These are phyloP conservation scores for Extremus antarcticus DNA, from an alignment of 495 filamentous ascomycete species.

Conservation along the genomic window DNA sequence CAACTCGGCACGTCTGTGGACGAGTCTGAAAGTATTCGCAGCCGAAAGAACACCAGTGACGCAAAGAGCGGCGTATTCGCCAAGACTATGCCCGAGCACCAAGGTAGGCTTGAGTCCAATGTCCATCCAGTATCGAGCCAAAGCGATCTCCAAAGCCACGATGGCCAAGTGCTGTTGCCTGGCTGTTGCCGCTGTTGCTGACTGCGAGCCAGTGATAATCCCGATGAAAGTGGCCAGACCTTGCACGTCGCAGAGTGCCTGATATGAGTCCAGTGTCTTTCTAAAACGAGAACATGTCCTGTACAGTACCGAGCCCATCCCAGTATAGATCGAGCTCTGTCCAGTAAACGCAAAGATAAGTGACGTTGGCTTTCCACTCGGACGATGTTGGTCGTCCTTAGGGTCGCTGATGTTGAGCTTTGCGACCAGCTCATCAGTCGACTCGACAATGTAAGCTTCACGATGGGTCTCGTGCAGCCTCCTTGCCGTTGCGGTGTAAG, in stretches of 20 bases:
- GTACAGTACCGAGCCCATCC: conserved; percentile 5
- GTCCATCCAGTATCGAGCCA: conserved; percentile 26
- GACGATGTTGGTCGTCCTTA: conserved; percentile 15
- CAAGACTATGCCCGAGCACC: conserved; percentile 29
- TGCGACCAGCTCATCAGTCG: background rate
- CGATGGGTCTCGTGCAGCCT: conserved; percentile 18
- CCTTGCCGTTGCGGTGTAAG: conserved; percentile 22
- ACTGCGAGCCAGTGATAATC: background rate
- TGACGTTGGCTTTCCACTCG: background rate
- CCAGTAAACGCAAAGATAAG: conserved; percentile 17
- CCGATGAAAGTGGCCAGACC: conserved; percentile 11
- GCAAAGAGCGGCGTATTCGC: conserved; percentile 24
- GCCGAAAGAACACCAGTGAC: conserved; percentile 20
- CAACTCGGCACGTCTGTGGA: conserved; percentile 16
- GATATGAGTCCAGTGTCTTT: conserved; percentile 1
- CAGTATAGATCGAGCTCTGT: conserved; percentile 10
- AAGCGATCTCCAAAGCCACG: conserved; percentile 29
- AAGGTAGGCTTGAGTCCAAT: conserved; percentile 27
- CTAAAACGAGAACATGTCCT: conserved; percentile 5
- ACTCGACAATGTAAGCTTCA: conserved; percentile 10
- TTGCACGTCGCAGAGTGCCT: background rate
- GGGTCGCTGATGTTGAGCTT: conserved; percentile 21
- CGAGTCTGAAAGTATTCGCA: conserved; percentile 16
- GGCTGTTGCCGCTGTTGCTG: background rate
- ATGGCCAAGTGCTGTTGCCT: conserved; percentile 27